Conservation (phyloP, 2,329 filamentous ascomycete species). For the Beauveria brongniartii region DNA sequence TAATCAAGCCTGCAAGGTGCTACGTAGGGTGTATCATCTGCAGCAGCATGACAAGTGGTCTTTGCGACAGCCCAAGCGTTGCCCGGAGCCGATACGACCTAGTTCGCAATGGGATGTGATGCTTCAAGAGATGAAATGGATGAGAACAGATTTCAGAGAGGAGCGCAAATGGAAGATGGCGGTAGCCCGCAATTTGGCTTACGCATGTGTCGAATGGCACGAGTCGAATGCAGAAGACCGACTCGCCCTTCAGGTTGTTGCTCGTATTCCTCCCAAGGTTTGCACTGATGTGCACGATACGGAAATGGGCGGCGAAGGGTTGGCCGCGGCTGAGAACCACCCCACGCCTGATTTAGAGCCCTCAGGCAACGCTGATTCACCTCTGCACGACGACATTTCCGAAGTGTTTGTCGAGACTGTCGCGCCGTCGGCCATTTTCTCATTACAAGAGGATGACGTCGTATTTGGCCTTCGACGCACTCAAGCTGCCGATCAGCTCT, state of each 20-base stretch:
- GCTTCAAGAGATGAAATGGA: conserved; percentile 91
- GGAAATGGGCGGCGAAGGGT: conserved; percentile 26
- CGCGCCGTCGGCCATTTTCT: conserved; percentile 73
- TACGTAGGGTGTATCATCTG: conserved; percentile 80
- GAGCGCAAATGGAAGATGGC: conserved; percentile 91
- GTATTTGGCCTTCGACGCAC: conserved; percentile 71
- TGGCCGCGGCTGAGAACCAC: conserved; percentile 34
- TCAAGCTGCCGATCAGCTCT: conserved; percentile 63
- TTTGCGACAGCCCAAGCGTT: conserved; percentile 77
- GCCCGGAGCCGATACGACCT: conserved; percentile 68
- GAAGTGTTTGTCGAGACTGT: conserved; percentile 40
- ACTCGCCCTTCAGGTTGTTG: conserved; percentile 59
- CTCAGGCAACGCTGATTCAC: conserved; percentile 54
- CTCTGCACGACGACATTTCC: conserved; percentile 31
- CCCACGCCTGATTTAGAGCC: conserved; percentile 60
- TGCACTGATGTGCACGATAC: conserved; percentile 21
- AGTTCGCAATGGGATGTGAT: conserved; percentile 79
- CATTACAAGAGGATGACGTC: conserved; percentile 72
- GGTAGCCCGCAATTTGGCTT: conserved; percentile 69
- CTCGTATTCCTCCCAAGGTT: conserved; percentile 37
- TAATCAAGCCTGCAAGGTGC: conserved; percentile 76
- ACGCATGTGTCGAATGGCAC: conserved; percentile 78
- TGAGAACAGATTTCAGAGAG: conserved; percentile 91
- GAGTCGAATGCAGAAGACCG: conserved; percentile 55
- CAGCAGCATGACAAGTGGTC: conserved; percentile 93